These are phyloP conservation scores for Gremmenia infestans DNA, from an alignment of 2,329 filamentous ascomycete genomes.

Conservation along the genomic window DNA sequence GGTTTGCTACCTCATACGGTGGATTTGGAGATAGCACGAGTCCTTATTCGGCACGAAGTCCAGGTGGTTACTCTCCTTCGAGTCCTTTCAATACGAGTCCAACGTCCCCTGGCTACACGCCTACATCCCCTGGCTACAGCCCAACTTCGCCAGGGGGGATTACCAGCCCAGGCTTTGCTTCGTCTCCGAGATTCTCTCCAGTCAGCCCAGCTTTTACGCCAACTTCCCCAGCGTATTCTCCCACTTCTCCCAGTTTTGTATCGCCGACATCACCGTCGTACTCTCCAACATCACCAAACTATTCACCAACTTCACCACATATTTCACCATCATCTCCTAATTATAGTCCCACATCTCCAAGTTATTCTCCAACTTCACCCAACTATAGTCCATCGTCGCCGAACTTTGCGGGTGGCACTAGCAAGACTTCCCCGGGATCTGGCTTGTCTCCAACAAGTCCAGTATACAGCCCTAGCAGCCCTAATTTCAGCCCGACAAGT, in stretches of 20 bases:
- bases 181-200: constrained; percentile 54
- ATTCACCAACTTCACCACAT: constrained; percentile 63
- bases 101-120: constrained; percentile 44
- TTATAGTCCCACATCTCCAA: constrained; percentile 44
- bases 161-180: constrained; percentile 49
- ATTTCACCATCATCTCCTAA: constrained; percentile 26
- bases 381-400: constrained; percentile 29
- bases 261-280: constrained; percentile 70
- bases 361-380: constrained; percentile 27
- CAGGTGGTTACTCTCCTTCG: constrained; percentile 61
- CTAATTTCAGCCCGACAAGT: constrained; percentile 29
- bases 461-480: constrained; percentile 29
- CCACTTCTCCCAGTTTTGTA: constrained; percentile 33
- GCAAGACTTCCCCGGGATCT: constrained; percentile 25
- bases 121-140: constrained; percentile 31
- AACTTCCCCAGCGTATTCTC: constrained; percentile 32
- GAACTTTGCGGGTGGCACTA: constrained; percentile 19
- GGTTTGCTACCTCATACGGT: constrained; percentile 58
- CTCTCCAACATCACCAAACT: constrained; percentile 69
- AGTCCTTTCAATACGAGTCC: constrained; percentile 50
- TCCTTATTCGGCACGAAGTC: constrained; percentile 64
- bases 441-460: constrained; percentile 29
- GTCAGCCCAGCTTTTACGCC: constrained; percentile 39
- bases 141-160: constrained; percentile 51
- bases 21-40: constrained; percentile 53